phyloP scores from a whole-genome alignment of 345 rosid species.

The Syzygium jambos region DNA sequence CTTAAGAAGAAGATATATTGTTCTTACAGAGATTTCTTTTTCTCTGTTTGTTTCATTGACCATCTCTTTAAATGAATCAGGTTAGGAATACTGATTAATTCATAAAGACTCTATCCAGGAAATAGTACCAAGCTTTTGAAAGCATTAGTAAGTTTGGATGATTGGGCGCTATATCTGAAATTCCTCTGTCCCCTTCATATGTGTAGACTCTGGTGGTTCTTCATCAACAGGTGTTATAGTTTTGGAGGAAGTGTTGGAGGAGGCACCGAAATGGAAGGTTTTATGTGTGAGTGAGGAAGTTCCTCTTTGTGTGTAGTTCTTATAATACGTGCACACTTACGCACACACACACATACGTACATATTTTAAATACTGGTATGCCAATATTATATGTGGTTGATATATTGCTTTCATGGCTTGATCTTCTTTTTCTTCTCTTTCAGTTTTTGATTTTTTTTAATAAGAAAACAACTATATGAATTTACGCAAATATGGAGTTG shows the following conservation, averaged over 20 bases:
- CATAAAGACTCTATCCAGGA: not conserved
- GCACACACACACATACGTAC: not conserved
- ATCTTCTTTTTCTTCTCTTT: not conserved
- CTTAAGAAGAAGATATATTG: not conserved
- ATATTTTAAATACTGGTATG: not conserved
- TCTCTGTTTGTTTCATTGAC: not conserved
- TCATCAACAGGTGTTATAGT: constrained; percentile 28
- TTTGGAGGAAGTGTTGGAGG: constrained; percentile 73
- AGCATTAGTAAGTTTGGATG: not conserved
- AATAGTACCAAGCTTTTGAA: not conserved
- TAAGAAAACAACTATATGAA: not conserved
- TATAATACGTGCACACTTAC: not conserved
- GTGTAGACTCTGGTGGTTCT: constrained; percentile 33
- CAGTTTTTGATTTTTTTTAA: not conserved
- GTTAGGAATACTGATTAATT: not conserved
- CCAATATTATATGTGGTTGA: not conserved
- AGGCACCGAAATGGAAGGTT: constrained; percentile 97
- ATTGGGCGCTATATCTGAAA: not conserved
- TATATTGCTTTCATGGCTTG: not conserved
- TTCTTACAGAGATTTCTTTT: not conserved
- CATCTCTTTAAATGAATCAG: not conserved
- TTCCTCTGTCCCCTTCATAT: not conserved
- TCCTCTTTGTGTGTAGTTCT: constrained; percentile 24
- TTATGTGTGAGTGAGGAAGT: constrained; percentile 97
- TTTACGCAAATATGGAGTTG: not conserved